These are phyloP conservation scores for Penicillium olsonii DNA, from an alignment of 2,329 filamentous ascomycete species.

Conservation along the genomic window DNA sequence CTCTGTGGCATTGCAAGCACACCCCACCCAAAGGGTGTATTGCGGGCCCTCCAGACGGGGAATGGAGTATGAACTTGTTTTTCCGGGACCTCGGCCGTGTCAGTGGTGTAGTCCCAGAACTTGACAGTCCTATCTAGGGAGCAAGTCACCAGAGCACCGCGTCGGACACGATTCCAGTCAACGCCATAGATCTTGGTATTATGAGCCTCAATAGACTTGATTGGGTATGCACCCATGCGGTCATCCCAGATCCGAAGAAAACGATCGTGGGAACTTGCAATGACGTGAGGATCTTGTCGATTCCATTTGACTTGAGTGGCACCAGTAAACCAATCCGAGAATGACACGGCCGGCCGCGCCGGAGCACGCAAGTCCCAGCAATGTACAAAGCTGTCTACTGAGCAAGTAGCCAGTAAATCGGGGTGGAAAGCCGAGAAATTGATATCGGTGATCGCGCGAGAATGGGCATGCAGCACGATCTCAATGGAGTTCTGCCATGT, in stretches of 20 bases:
- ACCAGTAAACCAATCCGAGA: conserved; percentile 90
- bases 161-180: conserved; percentile 83
- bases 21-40: conserved; percentile 86
- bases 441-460: conserved; percentile 89
- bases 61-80: conserved; percentile 79
- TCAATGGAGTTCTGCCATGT: conserved; percentile 78
- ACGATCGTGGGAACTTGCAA: conserved; percentile 88
- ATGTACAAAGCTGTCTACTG: conserved; percentile 89
- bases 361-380: conserved; percentile 85
- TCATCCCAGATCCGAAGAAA: conserved; percentile 90
- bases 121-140: conserved; percentile 91
- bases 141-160: conserved; percentile 77
- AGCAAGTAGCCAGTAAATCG: conserved; percentile 84
- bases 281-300: conserved; percentile 78
- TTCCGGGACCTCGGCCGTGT: conserved; percentile 63
- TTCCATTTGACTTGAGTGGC: conserved; percentile 97
- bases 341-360: conserved; percentile 72
- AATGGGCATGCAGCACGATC: conserved; percentile 82
- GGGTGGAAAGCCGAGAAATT: conserved; percentile 94
- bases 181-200: conserved; percentile 92
- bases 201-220: conserved; percentile 84
- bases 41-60: conserved; percentile 86
- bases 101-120: conserved; percentile 78
- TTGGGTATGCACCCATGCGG: conserved; percentile 72
- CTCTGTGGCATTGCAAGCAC: conserved; percentile 90